phyloP scores from a whole-genome alignment of 148 eudicot genomes.

The Cornus florida region DNA sequence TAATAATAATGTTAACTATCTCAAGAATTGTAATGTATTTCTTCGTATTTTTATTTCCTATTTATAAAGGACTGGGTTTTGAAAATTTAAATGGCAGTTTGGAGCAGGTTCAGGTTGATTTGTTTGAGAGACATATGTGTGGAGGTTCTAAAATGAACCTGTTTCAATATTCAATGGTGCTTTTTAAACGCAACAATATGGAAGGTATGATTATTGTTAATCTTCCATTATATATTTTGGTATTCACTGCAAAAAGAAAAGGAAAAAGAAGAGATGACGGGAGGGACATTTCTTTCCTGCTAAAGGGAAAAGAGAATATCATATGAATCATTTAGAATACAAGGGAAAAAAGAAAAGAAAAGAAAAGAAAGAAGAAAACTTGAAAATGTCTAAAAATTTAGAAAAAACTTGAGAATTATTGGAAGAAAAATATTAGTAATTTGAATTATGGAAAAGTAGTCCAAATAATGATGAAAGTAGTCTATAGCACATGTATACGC shows the following conservation, averaged over 20 bases:
- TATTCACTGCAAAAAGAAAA: background rate
- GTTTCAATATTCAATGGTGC: conserved; percentile 68
- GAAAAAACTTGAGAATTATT: background rate
- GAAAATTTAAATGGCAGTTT: conserved; percentile 53
- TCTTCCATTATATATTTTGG: background rate
- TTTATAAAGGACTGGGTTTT: conserved; percentile 24
- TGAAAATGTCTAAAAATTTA: background rate
- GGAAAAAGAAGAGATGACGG: background rate
- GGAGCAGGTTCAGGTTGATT: conserved; percentile 63
- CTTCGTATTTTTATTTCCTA: conserved; percentile 7
- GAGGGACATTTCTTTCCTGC: background rate
- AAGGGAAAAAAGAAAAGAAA: background rate
- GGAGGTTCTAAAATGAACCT: conserved; percentile 43
- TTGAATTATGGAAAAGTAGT: background rate
- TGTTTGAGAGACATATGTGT: conserved; percentile 43
- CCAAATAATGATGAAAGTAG: background rate
- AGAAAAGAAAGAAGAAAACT: too few relatives aligned
- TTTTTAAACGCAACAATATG: conserved; percentile 30
- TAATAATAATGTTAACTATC: background rate
- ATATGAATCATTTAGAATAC: background rate
- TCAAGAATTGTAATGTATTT: conserved; percentile 1
- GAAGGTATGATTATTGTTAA: conserved; percentile 36
- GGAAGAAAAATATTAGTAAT: background rate
- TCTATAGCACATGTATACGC: background rate
- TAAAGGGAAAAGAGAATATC: background rate